Evolutionary conservation across 441 rosid genomes (phyloP), one percentile per base, ranked within the genome.

Genomic region (Arabidopsis lyrata): DNA sequence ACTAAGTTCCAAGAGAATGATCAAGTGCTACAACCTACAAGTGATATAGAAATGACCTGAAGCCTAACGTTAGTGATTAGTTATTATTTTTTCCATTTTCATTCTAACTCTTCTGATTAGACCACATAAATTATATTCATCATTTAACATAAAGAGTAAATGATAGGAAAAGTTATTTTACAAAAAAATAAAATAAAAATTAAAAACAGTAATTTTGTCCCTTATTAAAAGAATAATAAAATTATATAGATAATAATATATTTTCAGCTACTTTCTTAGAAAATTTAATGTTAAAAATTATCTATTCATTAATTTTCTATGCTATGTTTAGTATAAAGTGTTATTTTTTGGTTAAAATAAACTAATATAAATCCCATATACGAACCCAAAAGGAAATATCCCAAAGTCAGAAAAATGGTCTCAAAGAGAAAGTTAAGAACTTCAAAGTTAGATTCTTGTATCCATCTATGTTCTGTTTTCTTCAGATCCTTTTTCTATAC

Each of bases 371-470:
- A 18, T 48, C 35, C 44, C 5, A 56, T 16, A 56, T 12, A 42
- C 24, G 45, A 9, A 53, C 16, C 13, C 31, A 29, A 29, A 29
- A 0, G 31, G 36, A 44, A 7, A 29, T 29, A 29, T 29, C 10
- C 1, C 5, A 49, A 36, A 41, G 66, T 24, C 10, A 65, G 32
- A 50, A 73, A 83, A 52, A 82, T 78, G 0, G 3, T 84, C 57
- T 77, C 91, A 55, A 86, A 45, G 72, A 93, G 78, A 77, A 87
- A 80, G 77, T 35, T 81, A 42, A 83, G 41, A 73, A 42, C 72
- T 48, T 72, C 88, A 29, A 83, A 72, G 49, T 81, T 74, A 62
- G 18, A 62, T 54, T 52, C 22, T 54, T 48, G 63, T 54, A 15
- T 54, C 59, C 69, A 57, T 72, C 67, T 69, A 52, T 56, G 63